Conservation (phyloP, 257 asterid genomes). For the Nicotiana obtusifolia region DNA sequence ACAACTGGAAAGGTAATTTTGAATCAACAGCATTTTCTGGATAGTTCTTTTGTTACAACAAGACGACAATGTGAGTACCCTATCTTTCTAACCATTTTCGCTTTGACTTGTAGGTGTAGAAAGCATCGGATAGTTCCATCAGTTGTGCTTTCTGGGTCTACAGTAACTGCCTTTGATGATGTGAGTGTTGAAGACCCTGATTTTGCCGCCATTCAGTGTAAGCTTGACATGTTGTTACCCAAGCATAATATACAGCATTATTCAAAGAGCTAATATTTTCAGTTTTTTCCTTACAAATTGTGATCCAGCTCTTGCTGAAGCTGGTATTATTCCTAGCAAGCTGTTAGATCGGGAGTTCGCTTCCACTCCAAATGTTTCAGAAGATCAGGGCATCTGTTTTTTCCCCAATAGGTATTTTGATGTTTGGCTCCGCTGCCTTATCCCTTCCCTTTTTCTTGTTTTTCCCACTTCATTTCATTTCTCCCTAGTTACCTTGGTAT, state of each 20-base stretch:
- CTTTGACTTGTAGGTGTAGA: slow-evolving; percentile 42
- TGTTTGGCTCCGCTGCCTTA: not conserved
- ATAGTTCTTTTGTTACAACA: not conserved
- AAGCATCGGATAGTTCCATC: slow-evolving; percentile 52
- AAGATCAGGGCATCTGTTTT: slow-evolving; percentile 32
- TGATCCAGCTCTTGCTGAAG: slow-evolving; percentile 74
- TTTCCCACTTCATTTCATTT: not conserved
- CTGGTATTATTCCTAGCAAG: slow-evolving; percentile 81
- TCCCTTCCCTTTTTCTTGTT: not conserved
- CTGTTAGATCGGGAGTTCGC: slow-evolving; percentile 28
- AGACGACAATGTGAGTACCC: not conserved
- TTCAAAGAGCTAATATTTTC: slow-evolving; percentile 6
- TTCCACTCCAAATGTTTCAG: slow-evolving; percentile 22
- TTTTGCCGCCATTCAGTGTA: slow-evolving; percentile 76
- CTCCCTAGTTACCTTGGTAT: not conserved
- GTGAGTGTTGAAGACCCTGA: slow-evolving; percentile 71
- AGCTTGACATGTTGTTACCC: slow-evolving; percentile 17
- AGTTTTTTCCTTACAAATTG: slow-evolving; percentile 13
- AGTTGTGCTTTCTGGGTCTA: slow-evolving; percentile 72
- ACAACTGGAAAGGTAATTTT: slow-evolving; percentile 65
- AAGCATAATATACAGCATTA: not conserved
- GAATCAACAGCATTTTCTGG: not conserved
- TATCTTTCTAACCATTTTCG: slow-evolving; percentile 11
- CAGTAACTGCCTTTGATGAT: slow-evolving; percentile 65
- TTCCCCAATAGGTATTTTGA: slow-evolving; percentile 64